Base-by-base conservation (phyloP, 2,329 filamentous ascomycete species). In the Penicillium italicum region DNA sequence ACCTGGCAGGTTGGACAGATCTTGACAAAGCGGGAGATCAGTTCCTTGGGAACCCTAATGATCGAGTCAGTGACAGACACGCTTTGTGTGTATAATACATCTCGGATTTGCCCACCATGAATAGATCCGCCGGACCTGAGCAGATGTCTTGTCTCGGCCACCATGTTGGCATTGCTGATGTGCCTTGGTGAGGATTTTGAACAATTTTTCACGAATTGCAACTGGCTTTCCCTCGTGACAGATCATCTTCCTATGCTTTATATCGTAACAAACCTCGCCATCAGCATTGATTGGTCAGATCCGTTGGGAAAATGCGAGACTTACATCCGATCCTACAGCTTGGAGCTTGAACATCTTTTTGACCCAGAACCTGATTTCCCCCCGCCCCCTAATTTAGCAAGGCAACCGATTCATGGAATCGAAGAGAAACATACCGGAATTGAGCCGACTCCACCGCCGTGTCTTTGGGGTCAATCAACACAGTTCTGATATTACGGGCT, bases 331-430 rank as follows among this genome's bases (percentile, higher is more conserved):
- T 49, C 76, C 76, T 41, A 72, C 66, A 34, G 72, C 65, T 53
- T 76, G 71, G 40, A 80, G 70, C 49, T 76, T 76, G 62, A 80
- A 80, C 78, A 80, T 80, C 62, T 80, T 80, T 61, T 80, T 80
- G 24, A 78, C 78, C 78, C 78, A 80, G 57, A 80, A 80, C 44
- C 78, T 79, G 58, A 41, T 42, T 34, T n/a, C n/a, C n/a, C n/a
- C n/a, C n/a, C n/a, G n/a, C n/a, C n/a, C n/a, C n/a, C n/a, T n/a
- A n/a, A n/a, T n/a, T n/a, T n/a, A 64, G 57, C 16, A 50, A 34
- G 10, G 33, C 7, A 31, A 22, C 9, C 11, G 11, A 26, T 22
- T 40, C 14, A 18, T n/a, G 44, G 20, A 20, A 45, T 16, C 14
- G 28, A 11, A 41, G 31, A 31, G 30, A 52, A 46, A n/a, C 63